Conservation (phyloP, 2,329 filamentous ascomycete species). For the Aotearoamyces nothofagi region DNA sequence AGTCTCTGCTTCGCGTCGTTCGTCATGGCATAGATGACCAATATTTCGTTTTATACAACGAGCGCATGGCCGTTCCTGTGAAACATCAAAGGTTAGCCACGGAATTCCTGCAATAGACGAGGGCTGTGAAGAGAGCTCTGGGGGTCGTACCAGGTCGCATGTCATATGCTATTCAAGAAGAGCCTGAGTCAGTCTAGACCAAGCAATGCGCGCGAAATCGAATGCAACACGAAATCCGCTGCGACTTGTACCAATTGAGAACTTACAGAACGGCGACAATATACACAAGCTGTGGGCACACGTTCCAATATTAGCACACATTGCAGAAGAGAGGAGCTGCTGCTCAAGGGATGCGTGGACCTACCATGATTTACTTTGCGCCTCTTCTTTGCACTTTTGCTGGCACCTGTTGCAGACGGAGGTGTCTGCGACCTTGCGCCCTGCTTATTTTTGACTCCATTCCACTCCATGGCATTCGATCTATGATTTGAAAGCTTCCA, state of each 20-base stretch:
- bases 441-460: constrained; percentile 18
- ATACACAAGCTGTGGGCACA: constrained; percentile 61
- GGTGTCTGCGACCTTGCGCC: constrained; percentile 18
- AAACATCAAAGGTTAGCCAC: constrained; percentile 16
- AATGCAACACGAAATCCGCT: constrained; percentile 13
- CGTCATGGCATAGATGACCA: constrained; percentile 94
- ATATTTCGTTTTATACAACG: constrained; percentile 98
- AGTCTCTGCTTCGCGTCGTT: constrained; percentile 69
- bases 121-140: constrained; percentile 14
- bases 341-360: constrained; percentile 18
- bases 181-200: constrained; percentile 20
- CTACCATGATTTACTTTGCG: constrained; percentile 83
- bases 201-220: constrained; percentile 17
- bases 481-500: constrained; percentile 18
- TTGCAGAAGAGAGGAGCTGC: constrained; percentile 8
- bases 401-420: constrained; percentile 13
- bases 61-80: constrained; percentile 84
- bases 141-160: constrained; percentile 63
- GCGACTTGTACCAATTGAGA: constrained; percentile 19
- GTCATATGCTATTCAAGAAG: constrained; percentile 63
- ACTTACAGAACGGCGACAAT: constrained; percentile 83
- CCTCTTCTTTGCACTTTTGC: constrained; percentile 62
- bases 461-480: constrained; percentile 21
- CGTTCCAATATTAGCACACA: constrained; percentile 19
- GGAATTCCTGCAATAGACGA: constrained; percentile 16